Percentiles rank a stretch among this genome's conserved stretches.
These are phyloP conservation scores for Sporothrix globosa DNA, from an alignment of 2,329 filamentous ascomycete species.

Conservation along the genomic window DNA sequence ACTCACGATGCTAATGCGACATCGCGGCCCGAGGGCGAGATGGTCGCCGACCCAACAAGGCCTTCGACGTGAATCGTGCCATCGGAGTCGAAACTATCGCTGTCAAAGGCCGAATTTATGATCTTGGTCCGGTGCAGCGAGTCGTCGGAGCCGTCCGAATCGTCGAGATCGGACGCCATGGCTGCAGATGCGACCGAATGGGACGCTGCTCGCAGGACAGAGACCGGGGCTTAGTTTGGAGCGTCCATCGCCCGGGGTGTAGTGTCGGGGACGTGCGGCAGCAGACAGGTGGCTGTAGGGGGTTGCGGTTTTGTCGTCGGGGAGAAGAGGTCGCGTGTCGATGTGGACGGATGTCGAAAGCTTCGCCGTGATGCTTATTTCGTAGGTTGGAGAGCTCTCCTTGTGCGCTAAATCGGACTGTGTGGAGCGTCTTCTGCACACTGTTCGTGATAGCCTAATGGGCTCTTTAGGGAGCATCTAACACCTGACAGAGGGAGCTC, in stretches of 20 bases:
- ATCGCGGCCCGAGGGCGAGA: slow-evolving; percentile 88
- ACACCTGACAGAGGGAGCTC: not conserved
- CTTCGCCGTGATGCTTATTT: slow-evolving; percentile 6
- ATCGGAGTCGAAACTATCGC: slow-evolving; percentile 83
- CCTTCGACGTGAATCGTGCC: slow-evolving; percentile 80
- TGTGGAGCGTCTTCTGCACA: not conserved
- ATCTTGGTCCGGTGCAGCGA: slow-evolving; percentile 59
- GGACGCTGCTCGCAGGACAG: slow-evolving; percentile 5
- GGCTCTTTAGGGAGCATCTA: not conserved
- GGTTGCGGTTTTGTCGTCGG: not conserved
- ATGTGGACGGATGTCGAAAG: not conserved
- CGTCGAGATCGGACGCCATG: slow-evolving; percentile 52
- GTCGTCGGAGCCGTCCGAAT: slow-evolving; percentile 48
- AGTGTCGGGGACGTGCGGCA: not conserved
- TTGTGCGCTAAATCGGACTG: not conserved
- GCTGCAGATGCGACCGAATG: slow-evolving; percentile 6
- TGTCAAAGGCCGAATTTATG: slow-evolving; percentile 75
- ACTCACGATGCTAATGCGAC: slow-evolving; percentile 80
- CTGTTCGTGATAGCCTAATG: not conserved
- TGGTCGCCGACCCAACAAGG: slow-evolving; percentile 85
- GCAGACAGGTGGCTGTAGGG: not conserved
- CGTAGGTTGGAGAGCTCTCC: not conserved
- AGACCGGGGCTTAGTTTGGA: not conserved
- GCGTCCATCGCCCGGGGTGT: slow-evolving; percentile 10
- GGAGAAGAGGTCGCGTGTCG: slow-evolving; percentile 6